Evolutionary conservation across 1,284 basidiomycete genomes (phyloP).

Genomic region (Lentinus polychrous): DNA sequence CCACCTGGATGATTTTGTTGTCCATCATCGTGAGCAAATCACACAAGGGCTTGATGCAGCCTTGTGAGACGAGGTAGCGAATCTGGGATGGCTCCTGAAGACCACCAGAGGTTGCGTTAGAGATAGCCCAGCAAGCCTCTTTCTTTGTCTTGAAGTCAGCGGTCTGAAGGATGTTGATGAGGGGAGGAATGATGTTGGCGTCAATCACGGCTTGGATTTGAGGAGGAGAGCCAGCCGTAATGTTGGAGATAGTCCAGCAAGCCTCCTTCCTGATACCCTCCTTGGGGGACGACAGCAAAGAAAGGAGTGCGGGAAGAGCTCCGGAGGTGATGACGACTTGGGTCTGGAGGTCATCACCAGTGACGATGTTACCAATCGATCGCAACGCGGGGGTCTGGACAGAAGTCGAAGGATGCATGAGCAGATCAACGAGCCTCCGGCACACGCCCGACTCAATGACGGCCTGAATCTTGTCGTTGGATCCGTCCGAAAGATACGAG

Average conservation of each 20-base stretch:
- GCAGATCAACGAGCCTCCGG: conserved; percentile 92
- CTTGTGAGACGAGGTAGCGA: conserved; percentile 95
- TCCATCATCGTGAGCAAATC: conserved; percentile 97
- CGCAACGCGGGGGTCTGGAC: conserved; percentile 99
- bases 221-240: conserved; percentile 93
- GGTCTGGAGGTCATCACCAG: conserved; percentile 97
- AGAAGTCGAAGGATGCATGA: conserved; percentile 96
- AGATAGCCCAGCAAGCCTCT: conserved; percentile 99
- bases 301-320: conserved; percentile 88
- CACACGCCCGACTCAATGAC: conserved; percentile 99
- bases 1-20: conserved; percentile 99
- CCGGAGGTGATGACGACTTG: conserved; percentile 98
- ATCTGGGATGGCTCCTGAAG: conserved; percentile 97
- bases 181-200: conserved; percentile 91
- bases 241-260: conserved; percentile 99
- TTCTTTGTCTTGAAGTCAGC: conserved; percentile 99
- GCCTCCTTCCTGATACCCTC: conserved; percentile 96
- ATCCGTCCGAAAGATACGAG: conserved; percentile 98
- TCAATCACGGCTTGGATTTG: conserved; percentile 92
- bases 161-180: conserved; percentile 96
- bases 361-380: conserved; percentile 98
- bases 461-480: conserved; percentile 99
- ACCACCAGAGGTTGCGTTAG: conserved; percentile 97
- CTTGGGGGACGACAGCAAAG: conserved; percentile 90
- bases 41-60: conserved; percentile 98